Conservation (phyloP, 768 basidiomycete species). For the Mycena amicta region DNA sequence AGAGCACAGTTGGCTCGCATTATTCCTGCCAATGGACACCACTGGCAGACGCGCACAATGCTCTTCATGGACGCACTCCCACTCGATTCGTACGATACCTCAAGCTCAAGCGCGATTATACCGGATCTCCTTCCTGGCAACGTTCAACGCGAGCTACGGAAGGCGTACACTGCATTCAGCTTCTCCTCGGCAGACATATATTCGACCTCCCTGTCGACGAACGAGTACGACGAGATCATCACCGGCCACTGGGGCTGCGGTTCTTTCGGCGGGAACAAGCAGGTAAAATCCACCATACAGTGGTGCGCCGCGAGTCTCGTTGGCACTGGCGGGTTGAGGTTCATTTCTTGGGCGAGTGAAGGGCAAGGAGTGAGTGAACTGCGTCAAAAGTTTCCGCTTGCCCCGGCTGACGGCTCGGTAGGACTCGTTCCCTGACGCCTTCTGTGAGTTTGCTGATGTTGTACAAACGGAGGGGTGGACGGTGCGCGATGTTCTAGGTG, state of each 20-base stretch:
- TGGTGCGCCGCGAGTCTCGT: slow-evolving; percentile 20
- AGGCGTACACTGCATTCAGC: slow-evolving; percentile 18
- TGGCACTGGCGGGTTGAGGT: slow-evolving; percentile 4
- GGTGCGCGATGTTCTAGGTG: neutral
- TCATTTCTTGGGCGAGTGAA: slow-evolving; percentile 2
- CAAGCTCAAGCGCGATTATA: neutral
- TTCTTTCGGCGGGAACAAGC: slow-evolving; percentile 21
- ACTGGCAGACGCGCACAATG: slow-evolving; percentile 16
- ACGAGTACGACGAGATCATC: slow-evolving; percentile 11
- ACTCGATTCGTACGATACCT: slow-evolving; percentile 14
- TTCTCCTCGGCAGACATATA: too few species aligned
- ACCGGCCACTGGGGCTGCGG: slow-evolving; percentile 25
- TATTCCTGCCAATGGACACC: neutral
- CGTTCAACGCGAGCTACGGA: slow-evolving; percentile 16
- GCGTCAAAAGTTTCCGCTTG: too few species aligned
- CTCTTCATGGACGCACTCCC: slow-evolving; percentile 22
- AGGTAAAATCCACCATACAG: slow-evolving; percentile 19
- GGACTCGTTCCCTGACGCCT: neutral
- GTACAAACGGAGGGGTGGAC: neutral
- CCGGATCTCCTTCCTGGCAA: slow-evolving; percentile 17
- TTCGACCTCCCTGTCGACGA: too few species aligned
- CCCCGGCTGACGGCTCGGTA: too few species aligned
- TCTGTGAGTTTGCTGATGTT: neutral
- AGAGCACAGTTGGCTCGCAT: slow-evolving; percentile 3
- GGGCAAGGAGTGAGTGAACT: neutral